Base-by-base conservation (phyloP, 345 rosid genomes). In the Cochlearia excelsa region DNA sequence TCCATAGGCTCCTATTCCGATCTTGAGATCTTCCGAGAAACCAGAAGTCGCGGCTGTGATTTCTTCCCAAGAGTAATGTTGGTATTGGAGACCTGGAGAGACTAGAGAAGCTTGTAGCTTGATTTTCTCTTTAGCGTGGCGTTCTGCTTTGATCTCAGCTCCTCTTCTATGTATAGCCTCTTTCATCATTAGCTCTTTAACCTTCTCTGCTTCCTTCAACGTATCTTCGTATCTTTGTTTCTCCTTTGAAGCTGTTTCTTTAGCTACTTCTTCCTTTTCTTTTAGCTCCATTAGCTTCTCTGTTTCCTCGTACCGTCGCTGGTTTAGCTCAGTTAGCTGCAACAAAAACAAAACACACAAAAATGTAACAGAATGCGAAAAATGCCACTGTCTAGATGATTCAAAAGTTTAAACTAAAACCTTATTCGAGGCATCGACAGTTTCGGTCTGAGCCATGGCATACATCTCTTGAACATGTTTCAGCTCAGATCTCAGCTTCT, bases 401-500 rank as follows among this genome's bases (percentile, higher is more conserved):
- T 45, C 26, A 39, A 38, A 8, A 46, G 0, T 10, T n/a, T 37
- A 26, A 56, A 41, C 11, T 9, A 1, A 38, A 57, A 91, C 98
- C 98, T 83, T 84, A 44, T 81, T 70, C 5, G 96, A 84, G 58
- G 95, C 91, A 72, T 83, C 93, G 7, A 73, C 72, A 40, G 85
- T 78, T 75, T 92, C 98, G 57, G 71, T 79, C 57, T 82, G 95
- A 73, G 96, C 93, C 63, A 75, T 52, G 2, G 96, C 95, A 42
- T 88, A 80, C 78, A 86, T 84, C 51, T 86, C 96, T 40, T 75
- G 88, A 63, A 65, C 77, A 34, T 82, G 96, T 67, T 90, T 86
- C 39, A 92, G 88, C 66, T 88, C 96, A 28, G 73, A 69, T 77
- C 86, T 86, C 56, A 92, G 81, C 81, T 88, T 88, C 76, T 92